phyloP scores from a whole-genome alignment of 225 moss, liverwort and hornwort genomes.

The Pleurozium schreberi region DNA sequence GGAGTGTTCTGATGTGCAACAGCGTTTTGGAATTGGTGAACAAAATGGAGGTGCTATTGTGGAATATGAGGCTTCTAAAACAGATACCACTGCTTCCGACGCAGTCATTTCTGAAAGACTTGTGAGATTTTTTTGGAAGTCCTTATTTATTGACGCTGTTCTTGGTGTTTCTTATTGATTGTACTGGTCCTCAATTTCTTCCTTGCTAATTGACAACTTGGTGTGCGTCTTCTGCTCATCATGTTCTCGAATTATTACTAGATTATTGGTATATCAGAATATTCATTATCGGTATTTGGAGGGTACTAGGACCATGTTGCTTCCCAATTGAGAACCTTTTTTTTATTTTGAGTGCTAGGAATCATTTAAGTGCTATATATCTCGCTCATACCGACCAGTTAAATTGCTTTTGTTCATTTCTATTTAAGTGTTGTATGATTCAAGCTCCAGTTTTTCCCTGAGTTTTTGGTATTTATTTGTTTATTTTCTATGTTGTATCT shows the following conservation, averaged over 20 bases:
- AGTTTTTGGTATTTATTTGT: neutral
- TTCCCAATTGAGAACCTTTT: neutral
- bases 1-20: conserved; percentile 86
- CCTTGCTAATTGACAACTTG: neutral
- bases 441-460: neutral
- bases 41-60: conserved; percentile 62
- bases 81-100: conserved; percentile 68
- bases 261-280: neutral
- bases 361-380: neutral
- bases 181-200: neutral
- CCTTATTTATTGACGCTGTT: neutral
- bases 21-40: conserved; percentile 74
- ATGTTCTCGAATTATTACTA: neutral
- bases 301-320: neutral
- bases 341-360: neutral
- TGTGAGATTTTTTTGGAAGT: conserved; percentile 18
- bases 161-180: neutral
- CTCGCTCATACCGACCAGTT: neutral
- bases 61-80: conserved; percentile 33
- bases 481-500: neutral
- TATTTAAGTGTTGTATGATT: neutral
- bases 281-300: neutral
- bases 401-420: neutral
- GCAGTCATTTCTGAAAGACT: conserved; percentile 79
- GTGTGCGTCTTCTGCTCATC: neutral